Conservation (phyloP, 164 flowering plant genomes). For the Magnolia officinalis region DNA sequence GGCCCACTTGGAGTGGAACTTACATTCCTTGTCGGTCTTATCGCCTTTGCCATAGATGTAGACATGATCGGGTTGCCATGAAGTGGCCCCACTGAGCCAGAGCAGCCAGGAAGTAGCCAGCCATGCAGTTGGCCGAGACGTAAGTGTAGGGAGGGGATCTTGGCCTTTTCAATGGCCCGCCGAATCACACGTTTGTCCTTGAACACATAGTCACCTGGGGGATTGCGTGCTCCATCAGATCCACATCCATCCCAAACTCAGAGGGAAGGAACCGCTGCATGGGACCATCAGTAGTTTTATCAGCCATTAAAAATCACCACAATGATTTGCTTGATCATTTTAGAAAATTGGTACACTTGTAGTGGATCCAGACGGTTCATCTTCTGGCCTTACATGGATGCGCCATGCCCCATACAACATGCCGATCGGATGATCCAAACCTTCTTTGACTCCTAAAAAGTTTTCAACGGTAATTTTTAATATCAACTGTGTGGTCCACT, state of each 20-base stretch:
- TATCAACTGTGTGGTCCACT: too few species aligned
- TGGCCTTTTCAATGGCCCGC: conserved; percentile 25
- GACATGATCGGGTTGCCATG: conserved; percentile 31
- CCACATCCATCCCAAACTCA: conserved; percentile 41
- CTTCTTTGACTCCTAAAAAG: too few species aligned
- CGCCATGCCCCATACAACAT: too few species aligned
- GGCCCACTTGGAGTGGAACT: neutral
- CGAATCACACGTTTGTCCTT: conserved; percentile 23
- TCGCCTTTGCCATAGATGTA: conserved; percentile 32
- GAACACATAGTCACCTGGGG: conserved; percentile 25
- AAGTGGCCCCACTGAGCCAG: conserved; percentile 25
- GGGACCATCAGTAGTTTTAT: too few species aligned
- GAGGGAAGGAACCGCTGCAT: conserved; percentile 32
- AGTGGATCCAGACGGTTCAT: too few species aligned
- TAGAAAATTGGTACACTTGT: too few species aligned
- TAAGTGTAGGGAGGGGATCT: conserved; percentile 28
- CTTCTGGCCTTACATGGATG: too few species aligned
- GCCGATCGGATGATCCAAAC: too few species aligned
- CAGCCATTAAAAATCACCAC: too few species aligned
- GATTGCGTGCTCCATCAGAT: conserved; percentile 29
- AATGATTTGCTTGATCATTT: too few species aligned
- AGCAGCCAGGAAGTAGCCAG: conserved; percentile 14
- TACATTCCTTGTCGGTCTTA: conserved; percentile 25
- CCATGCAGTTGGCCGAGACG: conserved; percentile 24
- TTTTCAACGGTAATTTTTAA: too few species aligned